Evolutionary conservation across 2,329 filamentous ascomycete species (phyloP), one percentile per base, ranked within the genome.

Genomic region (Diaporthe caulivora): DNA sequence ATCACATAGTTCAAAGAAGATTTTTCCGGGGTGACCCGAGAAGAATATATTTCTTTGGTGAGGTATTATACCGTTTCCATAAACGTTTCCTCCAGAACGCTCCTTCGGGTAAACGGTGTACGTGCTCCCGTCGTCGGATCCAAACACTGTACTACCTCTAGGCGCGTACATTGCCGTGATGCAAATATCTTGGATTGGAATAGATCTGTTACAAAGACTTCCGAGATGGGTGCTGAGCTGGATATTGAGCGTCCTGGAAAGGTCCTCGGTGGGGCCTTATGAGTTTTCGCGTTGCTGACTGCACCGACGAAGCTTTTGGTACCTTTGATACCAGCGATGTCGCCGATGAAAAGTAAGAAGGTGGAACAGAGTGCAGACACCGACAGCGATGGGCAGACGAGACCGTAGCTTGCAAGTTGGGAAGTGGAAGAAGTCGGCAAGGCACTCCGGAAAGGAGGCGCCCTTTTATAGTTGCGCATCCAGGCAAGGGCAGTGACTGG

Each of bases 121-220:
- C n/a, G n/a, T n/a, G n/a, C n/a, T n/a, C n/a, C n/a, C n/a, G n/a
- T n/a, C n/a, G n/a, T n/a, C n/a, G n/a, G n/a, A n/a, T n/a, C n/a
- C n/a, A n/a, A n/a, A n/a, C n/a, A n/a, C n/a, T n/a, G n/a, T n/a
- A n/a, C n/a, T n/a, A n/a, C n/a, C n/a, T n/a, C n/a, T n/a, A n/a
- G n/a, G n/a, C 37, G 37, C 7, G 37, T 40, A 2, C 51, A 53
- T 53, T 1, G 24, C 24, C 15, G 2, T 10, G 29, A 10, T 29
- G 6, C 3, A 13, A 53, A 13, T 15, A 6, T 29, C 1, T 24
- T 24, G 10, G 15, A n/a, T 17, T 15, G 10, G 18, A 15, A 37
- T n/a, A 0, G 4, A n/a, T 11, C 31, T 3, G 11, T 6, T 24
- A 37, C 29, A n/a, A 18, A 17, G 0, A 4, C n/a, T 21, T 8